Base-by-base conservation (phyloP, 441 rosid species). In the Gossypium davidsonii region DNA sequence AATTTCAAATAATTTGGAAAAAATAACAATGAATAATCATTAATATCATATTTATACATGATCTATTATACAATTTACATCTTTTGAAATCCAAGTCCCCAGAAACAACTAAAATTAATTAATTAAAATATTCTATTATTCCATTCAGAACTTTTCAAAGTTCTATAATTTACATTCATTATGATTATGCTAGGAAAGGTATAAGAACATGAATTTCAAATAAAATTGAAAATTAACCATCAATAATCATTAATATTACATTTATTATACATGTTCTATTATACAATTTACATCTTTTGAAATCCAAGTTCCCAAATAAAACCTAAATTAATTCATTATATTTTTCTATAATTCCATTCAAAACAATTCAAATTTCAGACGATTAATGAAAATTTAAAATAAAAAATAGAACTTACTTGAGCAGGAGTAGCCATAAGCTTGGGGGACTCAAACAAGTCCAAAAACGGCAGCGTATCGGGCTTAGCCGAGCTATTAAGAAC, bases 381-480 rank as follows among this genome's bases (percentile, higher is more conserved):
- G 69, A 2, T 1, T 34, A 34, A 64, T 20, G 3, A 64, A 42
- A 20, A 6, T 1, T 5, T 20, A 0, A 64, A 14, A 17, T 12
- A 23, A 46, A 42, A 14, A 23, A 46, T 23, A 21, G 25, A 1
- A 15, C 77, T 72, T 70, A 87, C 97, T 74, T 85, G 89, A 34
- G 92, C 94, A 55, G 93, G 96, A 51, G 91, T 75, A 61, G 96
- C 89, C 96, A 90, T 91, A 82, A 86, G 88, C 85, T 78, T 78
- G 60, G 96, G 89, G 23, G 93, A 86, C 25, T 90, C 96, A 52
- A 87, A 88, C 78, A 93, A 77, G 82, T 91, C 94, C 25, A 89
- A 79, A 70, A 69, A 93, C 39, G 98, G 98, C 26, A 82, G 94
- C 39, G 82, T 25, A 69, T 83, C 88, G 6, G 90, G 8, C 71